Base-by-base conservation (phyloP, 1,284 basidiomycete genomes). In the Ceratobasidium sp. region DNA sequence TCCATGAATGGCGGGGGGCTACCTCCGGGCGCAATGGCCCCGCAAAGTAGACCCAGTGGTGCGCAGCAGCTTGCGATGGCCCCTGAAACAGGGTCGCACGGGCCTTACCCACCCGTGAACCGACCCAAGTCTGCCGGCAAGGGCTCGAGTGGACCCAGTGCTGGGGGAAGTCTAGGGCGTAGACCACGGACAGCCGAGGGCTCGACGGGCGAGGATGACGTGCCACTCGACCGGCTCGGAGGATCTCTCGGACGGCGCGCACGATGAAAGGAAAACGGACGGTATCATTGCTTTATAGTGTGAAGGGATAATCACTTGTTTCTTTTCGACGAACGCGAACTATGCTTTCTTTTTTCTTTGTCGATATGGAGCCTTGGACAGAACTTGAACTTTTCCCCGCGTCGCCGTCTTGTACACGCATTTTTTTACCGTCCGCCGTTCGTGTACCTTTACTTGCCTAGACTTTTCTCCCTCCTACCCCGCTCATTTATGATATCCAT, bases 21-120 rank as follows among this genome's bases (percentile, higher is more conserved):
- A 1, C 79, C 79, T 5, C 78, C 79, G 3, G 79, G 79, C 13
- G 79, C 79, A 2, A 77, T 78, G 64, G 75, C 78, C 24, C 78
- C 79, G 3, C 77, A 75, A n/a, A 46, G 29, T 37, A 7, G 24
- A n/a, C 74, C n/a, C n/a, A n/a, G n/a, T n/a, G n/a, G n/a, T n/a
- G n/a, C n/a, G 22, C 41, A 37, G 29, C 34, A 37, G 16, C 16
- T 4, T 31, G 56, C 29, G 19, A 31, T 62, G 31, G 43, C 24
- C 41, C 14, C 3, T 41, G 34, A n/a, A 7, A n/a, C 29, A 13
- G 59, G 29, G 9, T 34, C 27, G 6, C 6, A 27, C 9, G 65
- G 65, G 6, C 65, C 65, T 9, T 68, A 68, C 37, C 65, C 65
- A 37, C 65, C 65, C 14, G 56, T 68, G 29, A 39, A 24, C 11